Evolutionary conservation across 805 yeast species (phyloP), one percentile per base, ranked within the genome.

Genomic region (Pichia cephalocereana): DNA sequence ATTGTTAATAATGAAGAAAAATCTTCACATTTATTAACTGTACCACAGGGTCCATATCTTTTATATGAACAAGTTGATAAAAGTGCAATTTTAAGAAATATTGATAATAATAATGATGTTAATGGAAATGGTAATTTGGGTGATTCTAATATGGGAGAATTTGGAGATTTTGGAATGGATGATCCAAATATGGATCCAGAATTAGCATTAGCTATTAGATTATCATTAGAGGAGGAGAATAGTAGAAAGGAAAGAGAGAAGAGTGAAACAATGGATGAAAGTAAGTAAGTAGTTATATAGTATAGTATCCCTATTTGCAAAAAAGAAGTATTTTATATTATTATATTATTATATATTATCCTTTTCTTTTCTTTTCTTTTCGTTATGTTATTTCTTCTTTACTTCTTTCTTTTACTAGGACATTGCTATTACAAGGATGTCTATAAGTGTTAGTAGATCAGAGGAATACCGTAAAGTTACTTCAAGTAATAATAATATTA

Each of bases 161-260:
- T 71, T 50, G 42, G 34, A 28, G 76, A 70, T 44, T 80, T 79
- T 67, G 87, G 81, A 49, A 75, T 83, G 60, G 79, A 78, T 38
- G 98, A 91, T 66, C 91, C 96, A 32, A 81, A 82, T 55, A 84
- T 88, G 80, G 99, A 93, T 60, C 98, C 98, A 32, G 99, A 93
- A 67, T 77, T 93, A 62, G 99, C 98, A 0, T 74, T 93, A 73
- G 99, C 98, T 1, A 77, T 93, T 60, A 81, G 98, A 63, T 73
- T 93, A 66, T 91, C 98, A 0, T 73, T 93, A 60, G 98, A 93
- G 62, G 99, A 93, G 62, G 98, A 91, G 64, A 86, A 83, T 58
- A 83, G 86, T 45, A 80, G 98, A 70, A 96, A 88, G 62, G 96
- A 86, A 55, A 77, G 90, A 62, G 82, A 80, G 56, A 73, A 23